Base-by-base conservation (phyloP, 192 early-diverging fungal genomes). In the Podila epigama region DNA sequence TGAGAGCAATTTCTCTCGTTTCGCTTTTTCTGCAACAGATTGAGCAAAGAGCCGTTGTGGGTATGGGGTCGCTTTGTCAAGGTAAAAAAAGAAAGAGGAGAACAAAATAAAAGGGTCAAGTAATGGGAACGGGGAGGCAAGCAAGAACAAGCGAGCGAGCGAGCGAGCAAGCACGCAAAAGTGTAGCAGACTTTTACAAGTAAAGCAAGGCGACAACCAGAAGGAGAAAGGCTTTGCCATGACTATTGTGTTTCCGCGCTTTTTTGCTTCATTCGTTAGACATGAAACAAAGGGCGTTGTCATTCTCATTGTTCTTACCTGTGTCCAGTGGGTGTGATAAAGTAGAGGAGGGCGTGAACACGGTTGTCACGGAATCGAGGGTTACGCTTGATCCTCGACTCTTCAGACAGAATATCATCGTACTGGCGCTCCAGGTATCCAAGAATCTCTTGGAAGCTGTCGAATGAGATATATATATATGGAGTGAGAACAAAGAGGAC, bases 291-390 rank as follows among this genome's bases (percentile, higher is more conserved):
- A n/a, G n/a, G n/a, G n/a, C n/a, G n/a, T n/a, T n/a, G n/a, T n/a
- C n/a, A n/a, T n/a, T n/a, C n/a, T n/a, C n/a, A n/a, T n/a, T n/a
- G 16, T 41, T 63, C 71, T 58, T 86, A 88, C 86, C 92, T 87
- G 85, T 98, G 97, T 34, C 98, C 98, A 36, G 96, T 96, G 22
- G 98, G 97, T 34, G 92, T 88, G 68, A 99, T 97, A 81, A 99
- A 99, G 88, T 99, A 99, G 58, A 99, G 85, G 27, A 97, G 87
- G 15, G 93, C 93, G 75, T 99, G 98, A 33, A 99, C 89, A 57
- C 98, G 90, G 84, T 94, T 94, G 83, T 99, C 98, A 31, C 81
- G 68, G 87, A 96, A 97, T 79, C 96, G 87, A 59, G 91, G 85
- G 68, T 92, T 93, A 79, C 92, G 90, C 79, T 92, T 92, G 81